Percentiles rank a stretch among this genome's conserved stretches.
phyloP scores from a whole-genome alignment of 169 alveolate species.

The Plasmodium malariae region DNA sequence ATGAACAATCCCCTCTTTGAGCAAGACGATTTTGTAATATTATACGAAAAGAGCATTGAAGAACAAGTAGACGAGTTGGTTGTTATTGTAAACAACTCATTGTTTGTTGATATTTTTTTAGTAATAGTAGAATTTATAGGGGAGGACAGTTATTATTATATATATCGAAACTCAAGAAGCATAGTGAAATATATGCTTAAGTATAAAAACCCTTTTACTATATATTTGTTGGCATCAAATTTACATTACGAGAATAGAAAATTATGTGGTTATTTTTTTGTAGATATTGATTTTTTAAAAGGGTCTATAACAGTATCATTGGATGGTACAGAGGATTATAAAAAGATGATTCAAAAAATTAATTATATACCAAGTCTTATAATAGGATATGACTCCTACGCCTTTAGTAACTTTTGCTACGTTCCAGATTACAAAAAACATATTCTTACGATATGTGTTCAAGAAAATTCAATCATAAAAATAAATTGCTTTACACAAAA shows the following conservation, averaged over 20 bases:
- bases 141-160: slow-evolving; percentile 32
- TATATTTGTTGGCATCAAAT: slow-evolving; percentile 24
- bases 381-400: slow-evolving; percentile 43
- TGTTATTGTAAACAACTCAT: slow-evolving; percentile 34
- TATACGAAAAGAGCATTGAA: slow-evolving; percentile 11
- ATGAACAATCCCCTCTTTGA: slow-evolving; percentile 30
- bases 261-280: slow-evolving; percentile 56
- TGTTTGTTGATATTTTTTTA: slow-evolving; percentile 23
- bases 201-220: background rate
- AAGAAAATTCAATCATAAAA: slow-evolving; percentile 26
- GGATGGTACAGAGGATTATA: background rate
- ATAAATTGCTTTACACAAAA: slow-evolving; percentile 60
- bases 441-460: slow-evolving; percentile 20
- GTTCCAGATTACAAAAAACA: slow-evolving; percentile 39
- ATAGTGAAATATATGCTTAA: slow-evolving; percentile 15
- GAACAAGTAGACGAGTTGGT: slow-evolving; percentile 20
- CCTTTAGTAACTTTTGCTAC: slow-evolving; percentile 23
- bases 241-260: slow-evolving; percentile 5
- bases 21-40: slow-evolving; percentile 31
- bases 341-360: background rate
- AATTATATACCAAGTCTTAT: slow-evolving; percentile 38
- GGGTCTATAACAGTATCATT: background rate
- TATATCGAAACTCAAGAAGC: slow-evolving; percentile 19
- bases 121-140: background rate
- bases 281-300: slow-evolving; percentile 45